These are phyloP conservation scores for Suhomyces taliae DNA, from an alignment of 1,139 yeast genomes.

Conservation along the genomic window DNA sequence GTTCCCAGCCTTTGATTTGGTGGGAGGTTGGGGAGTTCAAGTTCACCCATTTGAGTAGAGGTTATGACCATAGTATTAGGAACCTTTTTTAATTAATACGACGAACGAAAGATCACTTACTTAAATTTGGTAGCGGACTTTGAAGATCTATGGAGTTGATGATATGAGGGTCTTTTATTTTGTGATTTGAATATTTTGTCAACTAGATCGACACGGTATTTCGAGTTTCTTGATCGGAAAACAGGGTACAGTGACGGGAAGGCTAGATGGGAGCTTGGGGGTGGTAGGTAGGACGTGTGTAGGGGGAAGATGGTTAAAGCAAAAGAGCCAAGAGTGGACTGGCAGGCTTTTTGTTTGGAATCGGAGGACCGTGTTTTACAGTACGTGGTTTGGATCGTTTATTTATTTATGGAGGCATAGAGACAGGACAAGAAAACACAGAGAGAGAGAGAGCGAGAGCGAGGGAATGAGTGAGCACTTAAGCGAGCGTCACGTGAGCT, in stretches of 20 bases:
- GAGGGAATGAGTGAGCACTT: background rate
- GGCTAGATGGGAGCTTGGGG: no score
- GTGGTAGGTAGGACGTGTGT: background rate
- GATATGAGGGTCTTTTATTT: no score
- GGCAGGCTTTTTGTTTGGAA: background rate
- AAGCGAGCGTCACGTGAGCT: background rate
- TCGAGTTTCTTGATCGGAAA: no score
- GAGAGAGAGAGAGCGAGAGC: background rate
- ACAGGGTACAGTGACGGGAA: no score
- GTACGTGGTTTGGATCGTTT: constrained; percentile 3
- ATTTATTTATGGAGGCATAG: constrained; percentile 3
- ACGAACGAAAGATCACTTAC: no score
- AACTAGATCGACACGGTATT: no score
- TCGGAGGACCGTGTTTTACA: background rate
- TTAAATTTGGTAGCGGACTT: no score
- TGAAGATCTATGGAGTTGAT: no score
- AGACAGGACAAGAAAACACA: background rate
- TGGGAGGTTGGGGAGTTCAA: constrained; percentile 20
- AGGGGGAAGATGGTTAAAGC: background rate
- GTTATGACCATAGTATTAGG: constrained; percentile 5
- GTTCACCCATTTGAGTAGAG: constrained; percentile 9
- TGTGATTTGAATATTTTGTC: no score
- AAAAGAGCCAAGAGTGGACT: background rate
- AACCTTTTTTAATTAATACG: no score
- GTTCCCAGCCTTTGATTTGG: constrained; percentile 6